Base-by-base conservation (phyloP, 78 protist genomes). In the Monosiga brevicollis region DNA sequence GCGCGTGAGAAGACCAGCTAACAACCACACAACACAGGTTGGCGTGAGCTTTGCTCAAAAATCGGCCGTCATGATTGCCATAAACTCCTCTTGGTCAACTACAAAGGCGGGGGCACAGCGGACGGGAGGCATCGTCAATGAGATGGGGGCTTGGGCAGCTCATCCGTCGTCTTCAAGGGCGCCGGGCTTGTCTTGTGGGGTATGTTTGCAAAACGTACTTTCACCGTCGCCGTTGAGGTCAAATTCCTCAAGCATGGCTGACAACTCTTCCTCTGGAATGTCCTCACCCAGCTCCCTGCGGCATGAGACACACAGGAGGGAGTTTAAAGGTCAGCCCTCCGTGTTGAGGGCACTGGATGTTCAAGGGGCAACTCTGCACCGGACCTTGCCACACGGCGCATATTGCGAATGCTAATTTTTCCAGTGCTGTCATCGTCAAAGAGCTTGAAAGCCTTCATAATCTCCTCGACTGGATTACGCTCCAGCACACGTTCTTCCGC, bases 191-290 rank as follows among this genome's bases (percentile, higher is more conserved):
- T n/a, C n/a, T n/a, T n/a, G n/a, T n/a, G n/a, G n/a, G n/a, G n/a
- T n/a, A n/a, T n/a, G n/a, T n/a, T 26, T 3, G 41, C 29, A 35
- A 11, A 20, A 73, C 76, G 39, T 6, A 74, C 49, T 87, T 77
- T 83, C 88, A 41, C 98, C 98, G 70, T 92, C 95, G 40, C 90
- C 88, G 83, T 91, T 93, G 24, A 84, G 90, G 79, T 95, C 98
- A 35, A 95, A 95, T 87, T 95, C 95, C 37, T 92, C 95, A 62
- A 95, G 92, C 98, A 93, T 93, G 83, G 93, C 96, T 90, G 91
- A 91, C 23, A 94, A 86, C 77, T 91, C 95, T 77, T 94, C 95
- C 70, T 94, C 97, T 36, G 82, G 55, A 80, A 90, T 81, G 81
- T 83, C 78, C 89, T 93, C 94, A 34, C 93, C 95, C 37, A 93